These are phyloP conservation scores for Wickerhamomyces bisporus DNA, from an alignment of 805 yeast genomes.

Conservation along the genomic window DNA sequence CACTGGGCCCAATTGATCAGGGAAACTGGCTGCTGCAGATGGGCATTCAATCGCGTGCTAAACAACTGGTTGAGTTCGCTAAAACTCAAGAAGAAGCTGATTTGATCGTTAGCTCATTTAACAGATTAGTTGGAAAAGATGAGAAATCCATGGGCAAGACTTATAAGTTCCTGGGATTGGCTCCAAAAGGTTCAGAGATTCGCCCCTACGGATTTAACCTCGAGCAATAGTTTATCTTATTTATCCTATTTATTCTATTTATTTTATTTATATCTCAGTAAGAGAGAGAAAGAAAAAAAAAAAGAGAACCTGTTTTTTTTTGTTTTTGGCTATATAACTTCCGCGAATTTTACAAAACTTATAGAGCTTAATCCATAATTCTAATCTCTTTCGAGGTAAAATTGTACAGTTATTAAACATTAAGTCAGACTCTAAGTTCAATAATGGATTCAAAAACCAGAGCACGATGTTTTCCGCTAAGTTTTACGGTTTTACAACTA, in stretches of 20 bases:
- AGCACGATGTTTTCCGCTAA: too few species aligned
- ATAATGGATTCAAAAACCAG: too few species aligned
- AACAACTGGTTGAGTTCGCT: constrained; percentile 46
- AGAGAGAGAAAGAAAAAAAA: too few species aligned
- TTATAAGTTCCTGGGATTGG: constrained; percentile 64
- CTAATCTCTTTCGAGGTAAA: too few species aligned
- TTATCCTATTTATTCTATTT: constrained; percentile 1
- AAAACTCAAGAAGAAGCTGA: constrained; percentile 39
- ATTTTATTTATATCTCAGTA: too few species aligned
- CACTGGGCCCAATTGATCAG: constrained; percentile 62
- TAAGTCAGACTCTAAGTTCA: too few species aligned
- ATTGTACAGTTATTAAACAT: too few species aligned
- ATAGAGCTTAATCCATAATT: too few species aligned
- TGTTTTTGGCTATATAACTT: too few species aligned
- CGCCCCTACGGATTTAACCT: constrained; percentile 47
- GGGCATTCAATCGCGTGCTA: constrained; percentile 70
- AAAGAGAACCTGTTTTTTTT: too few species aligned
- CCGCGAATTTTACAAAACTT: too few species aligned
- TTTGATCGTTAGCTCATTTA: constrained; percentile 50
- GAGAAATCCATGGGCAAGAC: constrained; percentile 68
- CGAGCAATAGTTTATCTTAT: constrained; percentile 1
- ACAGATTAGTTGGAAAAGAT: constrained; percentile 57
- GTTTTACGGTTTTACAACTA: too few species aligned
- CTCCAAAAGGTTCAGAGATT: constrained; percentile 37
- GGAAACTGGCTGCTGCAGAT: constrained; percentile 73